These are phyloP conservation scores for Punctularia strigosozonata DNA, from an alignment of 768 basidiomycete genomes.

Conservation along the genomic window DNA sequence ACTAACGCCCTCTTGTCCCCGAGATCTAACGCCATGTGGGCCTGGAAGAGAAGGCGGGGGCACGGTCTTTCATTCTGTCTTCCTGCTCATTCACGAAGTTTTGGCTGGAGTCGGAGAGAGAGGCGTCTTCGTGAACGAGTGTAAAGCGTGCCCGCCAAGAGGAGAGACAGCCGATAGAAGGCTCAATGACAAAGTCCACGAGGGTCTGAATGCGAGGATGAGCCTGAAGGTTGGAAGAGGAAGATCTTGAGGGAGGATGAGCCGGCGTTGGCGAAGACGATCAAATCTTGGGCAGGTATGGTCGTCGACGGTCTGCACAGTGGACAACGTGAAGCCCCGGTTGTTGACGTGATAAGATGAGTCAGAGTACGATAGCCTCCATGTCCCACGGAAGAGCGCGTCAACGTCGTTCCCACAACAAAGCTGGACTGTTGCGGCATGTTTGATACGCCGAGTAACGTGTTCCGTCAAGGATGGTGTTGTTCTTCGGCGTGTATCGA, in stretches of 20 bases:
- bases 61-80: slow-evolving; percentile 39
- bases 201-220: slow-evolving; percentile 21
- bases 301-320: too few species aligned
- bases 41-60: slow-evolving; percentile 53
- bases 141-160: slow-evolving; percentile 41
- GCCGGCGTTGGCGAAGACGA: slow-evolving; percentile 69
- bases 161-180: slow-evolving; percentile 46
- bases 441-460: too few species aligned
- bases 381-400: too few species aligned
- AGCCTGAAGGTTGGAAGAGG: slow-evolving; percentile 28
- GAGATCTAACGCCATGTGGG: slow-evolving; percentile 27
- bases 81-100: slow-evolving; percentile 26
- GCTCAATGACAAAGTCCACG: slow-evolving; percentile 34
- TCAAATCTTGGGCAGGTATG: slow-evolving; percentile 18
- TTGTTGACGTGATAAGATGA: too few species aligned
- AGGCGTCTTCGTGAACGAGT: slow-evolving; percentile 17
- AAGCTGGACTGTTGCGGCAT: too few species aligned
- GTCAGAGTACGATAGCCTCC: too few species aligned
- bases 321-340: too few species aligned
- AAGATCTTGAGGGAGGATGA: slow-evolving; percentile 82
- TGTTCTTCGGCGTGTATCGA: too few species aligned
- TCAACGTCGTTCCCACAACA: too few species aligned
- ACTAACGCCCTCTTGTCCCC: slow-evolving; percentile 30
- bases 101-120: slow-evolving; percentile 12
- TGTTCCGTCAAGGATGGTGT: too few species aligned